These are phyloP conservation scores for Trebouxia sp. DNA, from an alignment of 139 green algal genomes.

Conservation along the genomic window DNA sequence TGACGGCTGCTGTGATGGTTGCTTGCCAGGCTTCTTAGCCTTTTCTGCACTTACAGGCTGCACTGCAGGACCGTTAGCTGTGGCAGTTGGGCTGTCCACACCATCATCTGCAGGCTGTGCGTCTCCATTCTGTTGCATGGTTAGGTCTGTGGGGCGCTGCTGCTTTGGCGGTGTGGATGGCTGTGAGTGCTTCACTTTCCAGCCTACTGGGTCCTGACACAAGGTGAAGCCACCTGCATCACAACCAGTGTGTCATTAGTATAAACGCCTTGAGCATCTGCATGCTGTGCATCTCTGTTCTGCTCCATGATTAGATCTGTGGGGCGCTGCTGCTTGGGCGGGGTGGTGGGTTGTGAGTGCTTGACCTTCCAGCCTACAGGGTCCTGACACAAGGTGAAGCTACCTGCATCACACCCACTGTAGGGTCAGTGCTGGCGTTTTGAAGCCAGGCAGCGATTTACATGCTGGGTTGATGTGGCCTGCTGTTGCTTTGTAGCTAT, in stretches of 20 bases:
- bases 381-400: slow-evolving; percentile 2
- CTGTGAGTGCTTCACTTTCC: not conserved
- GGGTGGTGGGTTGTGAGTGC: not conserved
- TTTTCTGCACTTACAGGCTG: slow-evolving; percentile 8
- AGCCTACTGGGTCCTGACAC: slow-evolving; percentile 13
- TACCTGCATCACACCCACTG: not conserved
- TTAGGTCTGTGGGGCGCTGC: not conserved
- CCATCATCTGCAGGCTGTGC: not conserved
- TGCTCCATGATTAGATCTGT: not conserved
- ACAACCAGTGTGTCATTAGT: no score
- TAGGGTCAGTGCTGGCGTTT: not conserved
- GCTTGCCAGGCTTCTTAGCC: not conserved
- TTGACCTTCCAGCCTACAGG: slow-evolving; percentile 14
- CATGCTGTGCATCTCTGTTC: not conserved
- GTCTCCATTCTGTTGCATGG: not conserved
- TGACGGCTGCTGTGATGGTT: not conserved
- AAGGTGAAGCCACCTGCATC: not conserved
- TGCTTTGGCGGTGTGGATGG: slow-evolving; percentile 15
- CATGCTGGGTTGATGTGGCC: not conserved
- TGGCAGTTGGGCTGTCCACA: slow-evolving; percentile 14
- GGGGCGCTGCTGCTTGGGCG: slow-evolving; percentile 6
- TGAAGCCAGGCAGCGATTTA: no score
- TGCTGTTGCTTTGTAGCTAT: not conserved
- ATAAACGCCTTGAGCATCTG: not conserved
- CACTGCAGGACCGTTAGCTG: slow-evolving; percentile 13